Evolutionary conservation across 768 basidiomycete species (phyloP), one percentile per base, ranked within the genome.

Genomic region (Porphyrellus cyaneotinctus): DNA sequence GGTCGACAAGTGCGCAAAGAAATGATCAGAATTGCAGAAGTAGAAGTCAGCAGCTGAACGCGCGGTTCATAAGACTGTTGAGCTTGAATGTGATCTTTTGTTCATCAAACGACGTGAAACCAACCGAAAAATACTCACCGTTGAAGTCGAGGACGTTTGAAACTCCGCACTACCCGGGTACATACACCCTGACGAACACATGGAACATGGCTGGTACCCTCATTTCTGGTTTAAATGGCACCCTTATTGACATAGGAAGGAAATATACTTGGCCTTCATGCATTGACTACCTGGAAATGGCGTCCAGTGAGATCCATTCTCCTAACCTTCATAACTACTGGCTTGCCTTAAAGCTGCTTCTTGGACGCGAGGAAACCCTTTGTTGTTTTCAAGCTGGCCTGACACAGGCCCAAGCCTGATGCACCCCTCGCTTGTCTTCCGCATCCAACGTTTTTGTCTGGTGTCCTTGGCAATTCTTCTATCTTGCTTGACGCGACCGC

Each of bases 41-140:
- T 61, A 67, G 61, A 51, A 54, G 53, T 76, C 74, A 72, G 72
- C 74, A 76, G 54, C 44, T 74, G 74, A 72, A 72, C 62, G 31
- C 6, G 14, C 38, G 14, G 66, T 64, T 68, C 73, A 74, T 75
- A 62, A 69, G 74, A 75, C 73, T 75, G 74, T 75, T 75, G 74
- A 75, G 74, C 72, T 76, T 75, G 74, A 74, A 72, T 74, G 70
- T 72, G 71, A 70, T 66, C 38, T 66, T 53, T 58, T 54, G 42
- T 65, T 75, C 75, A 75, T 75, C 74, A 71, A 58, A 39, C 38
- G 18, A 15, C 15, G 18, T n/a, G 20, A 24, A 58, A 38, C n/a
- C n/a, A n/a, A n/a, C n/a, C n/a, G n/a, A 26, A 10, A 38, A 38
- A 22, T 6, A 28, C 26, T 28, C 26, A 28, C 26, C 9, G n/a